Evolutionary conservation across 2,329 filamentous ascomycete genomes (phyloP).

Genomic region (Metarhizium album): DNA sequence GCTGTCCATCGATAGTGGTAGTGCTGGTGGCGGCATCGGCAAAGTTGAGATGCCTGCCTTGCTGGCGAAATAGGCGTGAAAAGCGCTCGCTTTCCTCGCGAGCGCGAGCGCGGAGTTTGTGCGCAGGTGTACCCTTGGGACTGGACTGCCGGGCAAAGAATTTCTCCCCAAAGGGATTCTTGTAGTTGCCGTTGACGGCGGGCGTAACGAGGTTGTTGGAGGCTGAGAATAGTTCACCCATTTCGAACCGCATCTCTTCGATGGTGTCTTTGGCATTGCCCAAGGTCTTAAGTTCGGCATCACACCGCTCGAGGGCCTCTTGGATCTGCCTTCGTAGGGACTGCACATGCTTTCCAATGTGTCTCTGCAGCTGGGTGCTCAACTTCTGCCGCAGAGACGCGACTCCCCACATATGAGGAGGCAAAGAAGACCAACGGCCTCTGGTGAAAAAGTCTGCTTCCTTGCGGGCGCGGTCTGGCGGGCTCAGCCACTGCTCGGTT

Average conservation of each 20-base stretch:
- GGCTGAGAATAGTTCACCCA: constrained; percentile 40
- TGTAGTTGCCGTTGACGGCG: constrained; percentile 43
- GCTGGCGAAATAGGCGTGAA: constrained; percentile 34
- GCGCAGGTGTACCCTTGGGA: constrained; percentile 38
- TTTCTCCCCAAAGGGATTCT: constrained; percentile 39
- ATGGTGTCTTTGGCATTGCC: constrained; percentile 40
- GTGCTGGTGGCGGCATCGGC: constrained; percentile 12
- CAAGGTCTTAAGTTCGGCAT: constrained; percentile 37
- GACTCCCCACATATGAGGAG: constrained; percentile 36
- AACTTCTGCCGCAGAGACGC: constrained; percentile 36
- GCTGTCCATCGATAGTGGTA: constrained; percentile 1
- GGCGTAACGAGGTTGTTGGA: constrained; percentile 44
- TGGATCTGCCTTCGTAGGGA: constrained; percentile 40
- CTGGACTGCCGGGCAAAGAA: constrained; percentile 40
- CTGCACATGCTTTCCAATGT: constrained; percentile 42
- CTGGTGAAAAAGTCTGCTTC: constrained; percentile 39
- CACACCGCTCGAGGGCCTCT: constrained; percentile 36
- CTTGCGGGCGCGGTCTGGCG: constrained; percentile 28
- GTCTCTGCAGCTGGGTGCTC: constrained; percentile 37
- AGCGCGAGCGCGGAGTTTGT: constrained; percentile 39
- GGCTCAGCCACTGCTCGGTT: constrained; percentile 32
- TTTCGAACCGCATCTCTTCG: constrained; percentile 42
- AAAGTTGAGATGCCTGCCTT: constrained; percentile 39
- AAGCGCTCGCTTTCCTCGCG: constrained; percentile 42
- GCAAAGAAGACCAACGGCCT: constrained; percentile 37